Conservation (phyloP, 1,139 yeast species). For the Candida sanyaensis region DNA sequence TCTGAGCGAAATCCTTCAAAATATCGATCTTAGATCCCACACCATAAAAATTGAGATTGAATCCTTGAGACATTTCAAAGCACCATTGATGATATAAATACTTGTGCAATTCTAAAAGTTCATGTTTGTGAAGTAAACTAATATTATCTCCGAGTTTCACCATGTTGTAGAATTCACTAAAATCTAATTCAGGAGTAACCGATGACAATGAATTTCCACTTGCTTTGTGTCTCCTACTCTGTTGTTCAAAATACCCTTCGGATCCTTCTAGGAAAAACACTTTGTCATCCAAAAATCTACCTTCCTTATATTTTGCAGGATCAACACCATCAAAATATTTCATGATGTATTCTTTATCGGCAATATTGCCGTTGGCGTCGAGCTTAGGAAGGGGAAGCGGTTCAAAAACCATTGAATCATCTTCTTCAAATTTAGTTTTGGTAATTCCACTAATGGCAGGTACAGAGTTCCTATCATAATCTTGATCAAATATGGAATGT, state of each 20-base stretch:
- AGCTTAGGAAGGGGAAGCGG: slow-evolving; percentile 43
- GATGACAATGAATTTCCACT: slow-evolving; percentile 67
- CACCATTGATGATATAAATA: slow-evolving; percentile 77
- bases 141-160: slow-evolving; percentile 46
- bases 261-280: slow-evolving; percentile 80
- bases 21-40: slow-evolving; percentile 79
- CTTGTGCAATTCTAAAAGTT: slow-evolving; percentile 43
- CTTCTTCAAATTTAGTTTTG: slow-evolving; percentile 9
- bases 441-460: slow-evolving; percentile 37
- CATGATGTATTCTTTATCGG: slow-evolving; percentile 30
- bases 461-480: slow-evolving; percentile 11
- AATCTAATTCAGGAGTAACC: slow-evolving; percentile 63
- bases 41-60: slow-evolving; percentile 77
- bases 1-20: slow-evolving; percentile 59
- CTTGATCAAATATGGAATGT: slow-evolving; percentile 11
- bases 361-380: slow-evolving; percentile 31
- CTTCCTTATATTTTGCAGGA: slow-evolving; percentile 24
- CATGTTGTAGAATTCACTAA: slow-evolving; percentile 60
- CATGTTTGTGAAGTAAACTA: slow-evolving; percentile 39
- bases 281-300: slow-evolving; percentile 47
- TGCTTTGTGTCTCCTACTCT: slow-evolving; percentile 53
- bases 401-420: slow-evolving; percentile 18
- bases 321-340: slow-evolving; percentile 31
- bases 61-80: slow-evolving; percentile 79
- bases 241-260: slow-evolving; percentile 92